These are phyloP conservation scores for Mycena sp. DNA, from an alignment of 1,284 basidiomycete genomes.

Conservation along the genomic window DNA sequence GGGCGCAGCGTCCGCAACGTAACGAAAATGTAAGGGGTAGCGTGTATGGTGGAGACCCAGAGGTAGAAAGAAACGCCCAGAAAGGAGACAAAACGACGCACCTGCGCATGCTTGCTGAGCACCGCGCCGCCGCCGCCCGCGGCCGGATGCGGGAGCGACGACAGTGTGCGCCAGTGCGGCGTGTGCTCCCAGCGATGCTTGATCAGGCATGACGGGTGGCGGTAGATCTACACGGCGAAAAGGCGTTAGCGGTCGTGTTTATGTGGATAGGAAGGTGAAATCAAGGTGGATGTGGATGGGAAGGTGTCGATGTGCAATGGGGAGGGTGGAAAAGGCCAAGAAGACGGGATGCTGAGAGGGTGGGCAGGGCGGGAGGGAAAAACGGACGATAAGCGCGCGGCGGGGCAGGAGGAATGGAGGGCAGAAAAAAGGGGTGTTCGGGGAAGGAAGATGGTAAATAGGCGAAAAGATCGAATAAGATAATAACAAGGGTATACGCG, in stretches of 20 bases:
- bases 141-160: slow-evolving; percentile 19
- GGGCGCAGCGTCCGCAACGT: no score
- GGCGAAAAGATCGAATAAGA: background rate
- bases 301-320: background rate
- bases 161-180: slow-evolving; percentile 84
- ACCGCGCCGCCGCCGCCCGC: slow-evolving; percentile 71
- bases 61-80: no score
- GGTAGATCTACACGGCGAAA: slow-evolving; percentile 79
- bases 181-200: slow-evolving; percentile 99
- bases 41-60: no score
- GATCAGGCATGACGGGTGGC: slow-evolving; percentile 93
- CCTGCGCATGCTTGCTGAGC: slow-evolving; percentile 97
- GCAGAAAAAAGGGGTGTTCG: background rate
- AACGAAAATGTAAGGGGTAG: no score
- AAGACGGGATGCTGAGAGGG: no score
- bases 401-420: background rate
- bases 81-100: no score
- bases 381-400: no score
- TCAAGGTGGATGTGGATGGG: background rate
- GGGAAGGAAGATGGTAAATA: background rate
- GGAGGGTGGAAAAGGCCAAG: no score
- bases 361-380: no score
- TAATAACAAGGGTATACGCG: no score
- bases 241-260: slow-evolving; percentile 6
- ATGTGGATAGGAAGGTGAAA: background rate